These are phyloP conservation scores for Trichoderma parareesei DNA, from an alignment of 495 filamentous ascomycete genomes.

Conservation along the genomic window DNA sequence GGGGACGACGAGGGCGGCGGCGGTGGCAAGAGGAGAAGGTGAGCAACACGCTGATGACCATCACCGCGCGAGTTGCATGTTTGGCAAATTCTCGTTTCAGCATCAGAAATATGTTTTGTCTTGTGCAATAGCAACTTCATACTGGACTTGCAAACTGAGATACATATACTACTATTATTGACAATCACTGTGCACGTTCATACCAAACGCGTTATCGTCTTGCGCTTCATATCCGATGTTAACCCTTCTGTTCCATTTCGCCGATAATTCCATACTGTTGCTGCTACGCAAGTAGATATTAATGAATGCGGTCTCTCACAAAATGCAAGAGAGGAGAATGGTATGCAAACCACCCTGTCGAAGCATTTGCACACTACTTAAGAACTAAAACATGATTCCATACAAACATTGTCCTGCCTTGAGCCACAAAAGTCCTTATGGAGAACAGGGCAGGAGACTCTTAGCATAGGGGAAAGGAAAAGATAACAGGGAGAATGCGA, in stretches of 20 bases:
- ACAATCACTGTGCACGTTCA: not conserved
- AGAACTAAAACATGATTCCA: slow-evolving; percentile 1
- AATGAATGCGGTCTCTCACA: not conserved
- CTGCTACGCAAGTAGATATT: not conserved
- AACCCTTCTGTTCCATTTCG: too few relatives aligned
- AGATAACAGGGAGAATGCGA: not conserved
- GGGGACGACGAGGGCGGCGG: slow-evolving; percentile 51
- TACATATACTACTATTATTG: not conserved
- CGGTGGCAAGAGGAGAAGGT: slow-evolving; percentile 13
- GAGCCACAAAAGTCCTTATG: not conserved
- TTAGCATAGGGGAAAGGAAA: not conserved
- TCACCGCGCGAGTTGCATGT: not conserved
- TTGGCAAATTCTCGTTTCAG: not conserved
- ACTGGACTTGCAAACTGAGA: not conserved
- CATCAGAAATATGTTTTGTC: not conserved
- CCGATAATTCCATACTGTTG: too few relatives aligned
- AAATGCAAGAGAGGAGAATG: not conserved
- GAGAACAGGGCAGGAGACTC: not conserved
- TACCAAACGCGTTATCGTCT: not conserved
- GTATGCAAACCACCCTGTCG: not conserved
- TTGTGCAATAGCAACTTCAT: too few relatives aligned
- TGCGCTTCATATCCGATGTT: too few relatives aligned
- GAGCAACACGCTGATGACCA: not conserved
- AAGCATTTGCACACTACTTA: not conserved
- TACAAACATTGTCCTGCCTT: not conserved